Conservation (phyloP, 192 early-diverging fungal species). For the Mortierella antarctica region DNA sequence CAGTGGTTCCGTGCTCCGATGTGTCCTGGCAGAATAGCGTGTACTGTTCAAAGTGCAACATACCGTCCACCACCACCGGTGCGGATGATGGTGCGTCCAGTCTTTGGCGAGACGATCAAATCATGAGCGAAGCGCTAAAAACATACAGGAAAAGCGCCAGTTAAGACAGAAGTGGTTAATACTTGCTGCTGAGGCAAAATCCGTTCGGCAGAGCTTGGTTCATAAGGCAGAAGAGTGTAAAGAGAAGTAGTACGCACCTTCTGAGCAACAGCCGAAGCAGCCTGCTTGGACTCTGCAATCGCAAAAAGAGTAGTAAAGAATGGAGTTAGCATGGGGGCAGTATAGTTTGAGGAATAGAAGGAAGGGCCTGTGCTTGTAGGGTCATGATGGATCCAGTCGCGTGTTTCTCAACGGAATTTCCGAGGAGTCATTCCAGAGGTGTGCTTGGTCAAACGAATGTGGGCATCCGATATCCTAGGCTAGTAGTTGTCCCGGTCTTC, state of each 20-base stretch:
- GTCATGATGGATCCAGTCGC: too few species aligned
- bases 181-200: background rate
- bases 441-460: too few species aligned
- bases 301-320: background rate
- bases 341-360: background rate
- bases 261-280: constrained; percentile 35
- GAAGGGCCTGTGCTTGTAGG: background rate
- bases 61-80: constrained; percentile 76
- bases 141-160: background rate
- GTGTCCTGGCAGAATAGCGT: background rate
- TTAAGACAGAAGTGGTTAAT: background rate
- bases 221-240: too few species aligned
- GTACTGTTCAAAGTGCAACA: constrained; percentile 8
- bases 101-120: constrained; percentile 64
- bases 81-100: constrained; percentile 67
- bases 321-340: background rate
- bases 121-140: constrained; percentile 63
- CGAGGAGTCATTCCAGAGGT: too few species aligned
- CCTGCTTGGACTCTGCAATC: constrained; percentile 49
- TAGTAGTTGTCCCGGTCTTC: too few species aligned
- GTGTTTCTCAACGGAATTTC: too few species aligned
- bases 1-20: background rate
- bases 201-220: background rate
- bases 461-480: too few species aligned
- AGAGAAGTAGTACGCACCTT: constrained; percentile 19